Percentiles rank a stretch among this genome's conserved stretches.
Conservation (phyloP, 148 eudicot genomes). For the Gaultheria prostrata region DNA sequence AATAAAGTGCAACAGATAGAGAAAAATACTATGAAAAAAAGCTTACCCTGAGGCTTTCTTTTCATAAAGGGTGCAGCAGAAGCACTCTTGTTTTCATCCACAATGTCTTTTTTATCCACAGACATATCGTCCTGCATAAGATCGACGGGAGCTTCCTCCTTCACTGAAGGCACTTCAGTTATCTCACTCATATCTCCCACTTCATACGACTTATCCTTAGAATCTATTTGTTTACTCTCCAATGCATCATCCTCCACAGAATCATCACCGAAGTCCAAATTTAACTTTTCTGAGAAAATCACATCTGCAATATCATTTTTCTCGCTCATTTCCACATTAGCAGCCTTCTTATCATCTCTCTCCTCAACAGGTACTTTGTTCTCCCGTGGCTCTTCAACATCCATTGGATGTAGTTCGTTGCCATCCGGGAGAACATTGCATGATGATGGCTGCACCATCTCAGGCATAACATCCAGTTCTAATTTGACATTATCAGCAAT, state of each 20-base stretch:
- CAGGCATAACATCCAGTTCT: conserved; percentile 90
- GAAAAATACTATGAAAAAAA: background rate
- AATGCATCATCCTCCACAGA: conserved; percentile 71
- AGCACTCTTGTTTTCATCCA: conserved; percentile 35
- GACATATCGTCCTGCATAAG: conserved; percentile 46
- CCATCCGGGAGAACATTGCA: conserved; percentile 51
- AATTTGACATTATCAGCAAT: conserved; percentile 93
- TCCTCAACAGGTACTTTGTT: conserved; percentile 56
- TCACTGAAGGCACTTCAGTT: conserved; percentile 31
- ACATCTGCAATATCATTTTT: conserved; percentile 62
- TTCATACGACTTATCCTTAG: conserved; percentile 43
- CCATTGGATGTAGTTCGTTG: conserved; percentile 65
- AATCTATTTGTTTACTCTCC: conserved; percentile 70
- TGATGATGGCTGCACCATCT: conserved; percentile 76
- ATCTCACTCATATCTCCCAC: conserved; percentile 45
- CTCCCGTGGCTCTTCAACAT: conserved; percentile 67
- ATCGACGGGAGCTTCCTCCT: conserved; percentile 47
- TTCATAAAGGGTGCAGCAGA: conserved; percentile 48
- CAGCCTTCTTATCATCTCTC: conserved; percentile 38
- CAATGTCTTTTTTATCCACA: conserved; percentile 30
- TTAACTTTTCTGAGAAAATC: conserved; percentile 67
- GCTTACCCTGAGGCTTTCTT: conserved; percentile 81
- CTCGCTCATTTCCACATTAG: conserved; percentile 52
- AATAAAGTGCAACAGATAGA: conserved; percentile 6
- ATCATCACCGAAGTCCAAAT: conserved; percentile 85